phyloP scores from a whole-genome alignment of 176 grass and related monocot genomes.

The Carex littledalei region DNA sequence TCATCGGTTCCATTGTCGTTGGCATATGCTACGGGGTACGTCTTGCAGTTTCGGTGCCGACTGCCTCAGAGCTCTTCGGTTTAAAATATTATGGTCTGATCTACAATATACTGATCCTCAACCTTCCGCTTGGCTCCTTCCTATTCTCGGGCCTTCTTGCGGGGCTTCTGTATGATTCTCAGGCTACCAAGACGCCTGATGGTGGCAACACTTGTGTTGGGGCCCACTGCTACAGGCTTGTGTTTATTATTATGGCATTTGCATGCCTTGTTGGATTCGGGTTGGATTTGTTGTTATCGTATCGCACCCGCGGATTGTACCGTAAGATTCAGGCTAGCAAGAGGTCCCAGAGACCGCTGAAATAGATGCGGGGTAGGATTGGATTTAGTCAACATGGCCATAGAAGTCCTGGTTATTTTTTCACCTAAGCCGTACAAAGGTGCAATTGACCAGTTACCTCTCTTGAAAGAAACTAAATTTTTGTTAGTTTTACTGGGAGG shows the following conservation, averaged over 20 bases:
- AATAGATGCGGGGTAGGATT: neutral
- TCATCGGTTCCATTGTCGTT: conserved; percentile 73
- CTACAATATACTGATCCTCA: conserved; percentile 98
- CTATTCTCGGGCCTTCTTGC: conserved; percentile 97
- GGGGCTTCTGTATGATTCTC: conserved; percentile 74
- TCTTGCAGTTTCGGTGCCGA: conserved; percentile 71
- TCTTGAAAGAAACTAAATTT: neutral
- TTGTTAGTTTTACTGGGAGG: neutral
- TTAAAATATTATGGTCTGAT: conserved; percentile 98
- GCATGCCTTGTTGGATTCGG: conserved; percentile 60
- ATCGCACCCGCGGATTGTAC: conserved; percentile 67
- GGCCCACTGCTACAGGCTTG: conserved; percentile 81
- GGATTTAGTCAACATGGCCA: neutral
- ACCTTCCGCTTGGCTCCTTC: conserved; percentile 89
- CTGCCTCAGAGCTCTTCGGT: conserved; percentile 88
- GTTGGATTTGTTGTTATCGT: conserved; percentile 60
- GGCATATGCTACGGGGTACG: conserved; percentile 87
- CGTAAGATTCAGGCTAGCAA: conserved; percentile 73
- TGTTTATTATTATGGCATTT: conserved; percentile 70
- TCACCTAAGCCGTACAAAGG: neutral
- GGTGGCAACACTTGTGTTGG: conserved; percentile 88
- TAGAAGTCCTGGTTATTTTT: neutral
- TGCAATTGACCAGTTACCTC: neutral
- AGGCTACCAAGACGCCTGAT: conserved; percentile 58
- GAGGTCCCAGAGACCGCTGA: conserved; percentile 21